A percentile compares a stretch with the other conserved stretches of the same genome.
Evolutionary conservation across 257 asterid species (phyloP).

Genomic region (Ilex asprella): DNA sequence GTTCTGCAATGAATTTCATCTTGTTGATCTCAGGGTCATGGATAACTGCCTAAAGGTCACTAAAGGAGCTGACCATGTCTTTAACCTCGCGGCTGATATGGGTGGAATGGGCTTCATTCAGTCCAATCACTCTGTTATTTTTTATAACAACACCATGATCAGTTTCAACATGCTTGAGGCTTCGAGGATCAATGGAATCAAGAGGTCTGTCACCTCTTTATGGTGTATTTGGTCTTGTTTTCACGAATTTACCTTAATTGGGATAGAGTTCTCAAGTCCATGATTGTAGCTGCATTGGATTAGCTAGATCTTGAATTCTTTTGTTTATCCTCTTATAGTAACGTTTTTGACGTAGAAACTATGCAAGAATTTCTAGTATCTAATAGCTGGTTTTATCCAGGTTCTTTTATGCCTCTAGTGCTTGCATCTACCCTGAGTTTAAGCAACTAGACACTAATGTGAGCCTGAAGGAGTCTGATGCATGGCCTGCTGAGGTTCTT

Average conservation of each 20-base stretch:
- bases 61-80: slow-evolving; percentile 59
- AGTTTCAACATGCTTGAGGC: slow-evolving; percentile 88
- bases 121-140: slow-evolving; percentile 82
- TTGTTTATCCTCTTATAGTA: neutral
- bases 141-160: slow-evolving; percentile 88
- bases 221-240: slow-evolving; percentile 2
- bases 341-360: too few relatives aligned
- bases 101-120: slow-evolving; percentile 93
- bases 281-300: neutral
- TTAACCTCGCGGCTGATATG: slow-evolving; percentile 90
- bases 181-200: slow-evolving; percentile 57
- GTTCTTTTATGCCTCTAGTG: slow-evolving; percentile 88
- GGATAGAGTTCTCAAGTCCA: neutral
- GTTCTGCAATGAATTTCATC: slow-evolving; percentile 84
- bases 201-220: slow-evolving; percentile 39
- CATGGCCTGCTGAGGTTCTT: slow-evolving; percentile 90
- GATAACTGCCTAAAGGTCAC: slow-evolving; percentile 79
- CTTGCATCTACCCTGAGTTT: slow-evolving; percentile 84
- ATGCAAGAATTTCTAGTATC: too few relatives aligned
- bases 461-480: slow-evolving; percentile 86
- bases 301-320: too few relatives aligned
- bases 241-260: neutral
- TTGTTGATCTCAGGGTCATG: slow-evolving; percentile 87
- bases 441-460: slow-evolving; percentile 79
- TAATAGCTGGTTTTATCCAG: slow-evolving; percentile 17